A percentile compares a stretch with the other conserved stretches of the same genome.
Evolutionary conservation across 768 basidiomycete species (phyloP).

Genomic region (Ephemerocybe angulata): DNA sequence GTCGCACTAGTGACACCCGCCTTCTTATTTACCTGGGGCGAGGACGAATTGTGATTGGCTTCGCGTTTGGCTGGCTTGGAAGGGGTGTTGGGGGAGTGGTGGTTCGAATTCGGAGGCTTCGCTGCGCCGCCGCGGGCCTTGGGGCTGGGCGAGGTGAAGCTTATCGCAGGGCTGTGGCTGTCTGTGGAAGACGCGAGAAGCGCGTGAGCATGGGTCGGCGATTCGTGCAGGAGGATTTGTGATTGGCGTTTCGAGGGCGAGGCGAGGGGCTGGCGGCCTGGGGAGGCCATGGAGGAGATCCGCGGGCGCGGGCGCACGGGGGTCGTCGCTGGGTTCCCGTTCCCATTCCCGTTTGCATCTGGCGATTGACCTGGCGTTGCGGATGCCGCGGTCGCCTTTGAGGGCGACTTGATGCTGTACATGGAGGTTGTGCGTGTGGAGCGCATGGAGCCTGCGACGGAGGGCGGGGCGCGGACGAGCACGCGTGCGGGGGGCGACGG

Average conservation of each 20-base stretch:
- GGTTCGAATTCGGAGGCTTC: too few relatives aligned
- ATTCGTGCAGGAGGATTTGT: conserved; percentile 24
- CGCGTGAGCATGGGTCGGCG: conserved; percentile 20
- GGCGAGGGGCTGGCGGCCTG: conserved; percentile 16
- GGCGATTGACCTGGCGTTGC: conserved; percentile 14
- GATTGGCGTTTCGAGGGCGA: conserved; percentile 11
- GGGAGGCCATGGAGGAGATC: conserved; percentile 44
- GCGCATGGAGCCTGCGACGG: conserved; percentile 23
- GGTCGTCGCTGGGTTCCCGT: too few relatives aligned
- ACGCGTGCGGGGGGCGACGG: conserved; percentile 22
- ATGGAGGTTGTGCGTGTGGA: conserved; percentile 24
- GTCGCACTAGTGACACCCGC: too few relatives aligned
- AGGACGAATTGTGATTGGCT: conserved; percentile 5
- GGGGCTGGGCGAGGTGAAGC: conserved; percentile 39
- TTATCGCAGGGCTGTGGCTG: conserved; percentile 37
- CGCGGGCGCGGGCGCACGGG: conserved; percentile 35
- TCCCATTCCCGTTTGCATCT: conserved; percentile 11
- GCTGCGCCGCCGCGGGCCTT: too few relatives aligned
- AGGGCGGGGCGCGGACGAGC: conserved; percentile 13
- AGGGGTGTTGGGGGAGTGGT: conserved; percentile 30
- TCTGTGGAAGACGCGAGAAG: conserved; percentile 15
- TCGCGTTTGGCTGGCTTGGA: too few relatives aligned
- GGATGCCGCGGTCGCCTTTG: too few relatives aligned
- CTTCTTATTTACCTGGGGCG: conserved; percentile 16
- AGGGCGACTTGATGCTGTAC: conserved; percentile 21